Evolutionary conservation across 1,139 yeast species (phyloP).

Genomic region (Kodamaea ohmeri): DNA sequence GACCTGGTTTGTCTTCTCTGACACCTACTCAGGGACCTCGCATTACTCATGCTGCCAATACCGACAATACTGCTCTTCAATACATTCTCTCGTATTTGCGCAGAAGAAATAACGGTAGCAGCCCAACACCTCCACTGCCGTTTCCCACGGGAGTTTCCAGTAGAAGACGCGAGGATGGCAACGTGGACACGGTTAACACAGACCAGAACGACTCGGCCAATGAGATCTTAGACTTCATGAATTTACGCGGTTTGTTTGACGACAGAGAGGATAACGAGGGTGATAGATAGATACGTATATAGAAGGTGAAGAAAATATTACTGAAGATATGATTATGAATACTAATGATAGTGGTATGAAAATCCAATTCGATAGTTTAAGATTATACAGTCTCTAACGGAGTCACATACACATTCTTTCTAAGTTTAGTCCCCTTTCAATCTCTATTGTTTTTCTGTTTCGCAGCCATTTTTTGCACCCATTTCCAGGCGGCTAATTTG

Average conservation of each 20-base stretch:
- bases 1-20: no score
- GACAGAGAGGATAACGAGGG: constrained; percentile 3
- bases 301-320: not conserved
- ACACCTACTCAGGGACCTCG: constrained; percentile 3
- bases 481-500: no score
- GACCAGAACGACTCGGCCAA: constrained; percentile 9
- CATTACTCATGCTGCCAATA: constrained; percentile 8
- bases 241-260: constrained; percentile 24
- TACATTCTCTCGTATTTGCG: constrained; percentile 26
- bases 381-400: no score
- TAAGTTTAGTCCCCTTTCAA: no score
- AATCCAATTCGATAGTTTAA: no score
- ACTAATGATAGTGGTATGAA: not conserved
- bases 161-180: constrained; percentile 48
- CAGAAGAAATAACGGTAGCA: constrained; percentile 12
- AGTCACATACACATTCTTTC: no score
- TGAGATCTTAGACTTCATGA: constrained; percentile 28
- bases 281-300: no score
- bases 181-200: constrained; percentile 31
- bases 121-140: constrained; percentile 20
- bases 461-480: no score
- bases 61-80: constrained; percentile 21
- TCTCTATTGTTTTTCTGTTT: no score
- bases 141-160: constrained; percentile 54
- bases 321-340: not conserved